A percentile compares a stretch with the other conserved stretches of the same genome.
Conservation (phyloP, 1,284 basidiomycete genomes). For the Pseudozyma hubeiensis region DNA sequence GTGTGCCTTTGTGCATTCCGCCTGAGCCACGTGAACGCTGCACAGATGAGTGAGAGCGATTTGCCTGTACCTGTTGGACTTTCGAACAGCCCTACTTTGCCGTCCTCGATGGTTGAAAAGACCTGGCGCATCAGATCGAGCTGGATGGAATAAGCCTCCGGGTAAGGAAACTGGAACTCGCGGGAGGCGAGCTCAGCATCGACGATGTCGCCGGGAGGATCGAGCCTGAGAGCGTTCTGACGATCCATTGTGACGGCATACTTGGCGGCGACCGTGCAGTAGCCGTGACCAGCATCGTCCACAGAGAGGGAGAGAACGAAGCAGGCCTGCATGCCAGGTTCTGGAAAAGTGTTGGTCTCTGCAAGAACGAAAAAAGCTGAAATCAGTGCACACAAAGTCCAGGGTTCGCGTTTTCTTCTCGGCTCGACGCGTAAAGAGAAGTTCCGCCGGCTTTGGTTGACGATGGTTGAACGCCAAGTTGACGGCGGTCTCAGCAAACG, state of each 20-base stretch:
- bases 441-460: too few relatives aligned
- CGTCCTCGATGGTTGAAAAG: slow-evolving; percentile 80
- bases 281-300: not conserved
- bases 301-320: too few relatives aligned
- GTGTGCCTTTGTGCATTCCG: slow-evolving; percentile 56
- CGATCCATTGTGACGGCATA: slow-evolving; percentile 5
- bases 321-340: not conserved
- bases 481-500: too few relatives aligned
- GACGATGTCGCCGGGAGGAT: slow-evolving; percentile 15
- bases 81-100: slow-evolving; percentile 78
- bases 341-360: slow-evolving; percentile 6
- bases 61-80: slow-evolving; percentile 72
- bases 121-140: slow-evolving; percentile 87
- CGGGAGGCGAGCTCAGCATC: slow-evolving; percentile 27
- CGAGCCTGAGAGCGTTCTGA: slow-evolving; percentile 14
- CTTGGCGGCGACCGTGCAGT: not conserved
- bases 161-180: slow-evolving; percentile 61
- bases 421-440: slow-evolving; percentile 28
- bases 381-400: not conserved
- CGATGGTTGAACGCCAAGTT: too few relatives aligned
- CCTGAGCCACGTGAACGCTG: slow-evolving; percentile 68
- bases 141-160: slow-evolving; percentile 85
- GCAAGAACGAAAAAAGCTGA: not conserved
- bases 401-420: slow-evolving; percentile 9
- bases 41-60: slow-evolving; percentile 70